A percentile compares a stretch with the other conserved stretches of the same genome.
These are phyloP conservation scores for Andalucia godoyi DNA, from an alignment of 78 protist species.

Conservation along the genomic window DNA sequence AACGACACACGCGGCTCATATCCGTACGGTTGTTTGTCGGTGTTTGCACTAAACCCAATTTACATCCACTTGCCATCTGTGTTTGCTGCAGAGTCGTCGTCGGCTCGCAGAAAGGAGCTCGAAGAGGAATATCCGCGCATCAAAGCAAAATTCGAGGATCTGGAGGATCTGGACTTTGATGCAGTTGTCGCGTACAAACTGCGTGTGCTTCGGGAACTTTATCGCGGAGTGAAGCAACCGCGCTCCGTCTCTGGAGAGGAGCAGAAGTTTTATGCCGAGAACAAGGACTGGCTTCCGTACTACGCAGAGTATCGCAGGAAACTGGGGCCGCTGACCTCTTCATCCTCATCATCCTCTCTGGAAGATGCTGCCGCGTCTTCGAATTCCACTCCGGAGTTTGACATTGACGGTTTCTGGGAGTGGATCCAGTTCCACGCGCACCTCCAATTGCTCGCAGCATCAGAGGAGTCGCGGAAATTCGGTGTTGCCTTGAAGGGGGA, in stretches of 20 bases:
- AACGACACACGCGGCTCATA: constrained; percentile 71
- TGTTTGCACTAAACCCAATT: constrained; percentile 63
- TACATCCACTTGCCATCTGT: constrained; percentile 36
- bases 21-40: constrained; percentile 61
- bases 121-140: constrained; percentile 11
- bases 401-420: constrained; percentile 30
- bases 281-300: background rate
- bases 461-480: background rate
- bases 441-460: constrained; percentile 45
- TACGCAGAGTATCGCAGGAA: background rate
- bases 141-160: background rate
- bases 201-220: background rate
- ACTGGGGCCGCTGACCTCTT: background rate
- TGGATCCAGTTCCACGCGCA: constrained; percentile 64
- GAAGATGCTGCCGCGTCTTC: no score
- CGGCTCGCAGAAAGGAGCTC: background rate
- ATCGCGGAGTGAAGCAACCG: background rate
- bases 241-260: no score
- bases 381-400: no score
- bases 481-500: constrained; percentile 74
- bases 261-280: constrained; percentile 12
- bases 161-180: constrained; percentile 38
- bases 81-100: background rate
- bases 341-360: no score
- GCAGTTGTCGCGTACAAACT: constrained; percentile 4